A percentile compares a stretch with the other conserved stretches of the same genome.
Evolutionary conservation across 495 filamentous ascomycete species (phyloP).

Genomic region (Tetracladium setigerum): DNA sequence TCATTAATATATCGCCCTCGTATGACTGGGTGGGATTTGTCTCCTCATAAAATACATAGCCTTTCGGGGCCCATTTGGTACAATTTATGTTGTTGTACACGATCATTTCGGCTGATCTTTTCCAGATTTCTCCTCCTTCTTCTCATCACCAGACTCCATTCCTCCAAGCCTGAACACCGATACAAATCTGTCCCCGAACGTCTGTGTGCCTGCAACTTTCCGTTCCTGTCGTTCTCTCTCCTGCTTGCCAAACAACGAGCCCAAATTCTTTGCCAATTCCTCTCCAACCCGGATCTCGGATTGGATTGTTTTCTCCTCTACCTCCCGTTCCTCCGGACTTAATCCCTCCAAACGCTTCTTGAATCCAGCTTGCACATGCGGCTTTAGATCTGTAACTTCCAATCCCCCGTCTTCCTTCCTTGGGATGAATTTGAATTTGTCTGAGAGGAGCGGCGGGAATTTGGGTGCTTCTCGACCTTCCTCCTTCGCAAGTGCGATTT

Average conservation of each 20-base stretch:
- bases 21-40: too few relatives aligned
- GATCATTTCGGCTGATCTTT: background rate
- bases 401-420: slow-evolving; percentile 10
- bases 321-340: slow-evolving; percentile 51
- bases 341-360: slow-evolving; percentile 50
- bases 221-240: slow-evolving; percentile 48
- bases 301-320: slow-evolving; percentile 57
- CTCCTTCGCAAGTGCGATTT: slow-evolving; percentile 56
- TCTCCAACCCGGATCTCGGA: slow-evolving; percentile 52
- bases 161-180: slow-evolving; percentile 15
- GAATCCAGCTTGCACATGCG: slow-evolving; percentile 33
- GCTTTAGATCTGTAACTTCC: slow-evolving; percentile 22
- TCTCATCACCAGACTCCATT: background rate
- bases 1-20: too few relatives aligned
- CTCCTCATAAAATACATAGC: too few relatives aligned
- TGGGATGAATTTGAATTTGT: slow-evolving; percentile 4
- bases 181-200: slow-evolving; percentile 32
- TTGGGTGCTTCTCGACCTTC: slow-evolving; percentile 45
- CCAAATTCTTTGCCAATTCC: slow-evolving; percentile 43
- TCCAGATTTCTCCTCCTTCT: background rate
- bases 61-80: too few relatives aligned
- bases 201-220: slow-evolving; percentile 50
- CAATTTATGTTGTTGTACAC: too few relatives aligned
- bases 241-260: slow-evolving; percentile 47
- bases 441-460: slow-evolving; percentile 32